Evolutionary conservation across 129 eudicot species (phyloP), one percentile per base, ranked within the genome.

Genomic region (Rutidosis leptorrhynchoides): DNA sequence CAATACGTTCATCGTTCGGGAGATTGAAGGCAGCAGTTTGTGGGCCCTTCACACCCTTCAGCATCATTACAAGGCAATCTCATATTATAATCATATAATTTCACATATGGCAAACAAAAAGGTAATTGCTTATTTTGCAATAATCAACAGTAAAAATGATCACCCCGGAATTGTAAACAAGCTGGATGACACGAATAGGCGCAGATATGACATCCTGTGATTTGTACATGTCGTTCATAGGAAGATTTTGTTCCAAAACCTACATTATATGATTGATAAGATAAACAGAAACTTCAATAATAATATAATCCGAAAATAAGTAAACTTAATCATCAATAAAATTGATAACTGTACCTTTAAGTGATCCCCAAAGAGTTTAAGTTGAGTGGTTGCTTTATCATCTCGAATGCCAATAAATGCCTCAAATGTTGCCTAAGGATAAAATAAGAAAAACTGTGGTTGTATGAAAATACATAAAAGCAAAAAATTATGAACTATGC

Each of bases 21-120:
- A 93, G 95, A 86, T 93, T 93, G 70, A 93, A 93, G 49, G 99
- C 99, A 43, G 62, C 93, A 64, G 99, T 89, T 81, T 93, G 99
- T 65, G 99, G 96, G 3, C 99, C 99, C 82, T 86, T 93, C 53
- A 93, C 99, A 70, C 89, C 99, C 99, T 93, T 83, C 75, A 76
- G 17, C 70, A 53, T 21, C 35, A 14, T 56, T 26, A 68, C 35
- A 65, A 14, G 22, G 4, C 15, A 54, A 67, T 24, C 23, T 20
- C 63, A 30, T 42, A 48, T 62, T n/a, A 30, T 32, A 73, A 45
- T 67, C 56, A 48, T 46, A 26, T 25, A 6, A 2, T 42, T 64
- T 48, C 35, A 40, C 35, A 16, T 25, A 19, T 20, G 6, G 22
- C 14, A 20, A 55, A 24, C 61, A 24, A 23, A 3, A 42, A 16